phyloP scores from a whole-genome alignment of 1,284 basidiomycete genomes.

The Rhodotorula sp. region DNA sequence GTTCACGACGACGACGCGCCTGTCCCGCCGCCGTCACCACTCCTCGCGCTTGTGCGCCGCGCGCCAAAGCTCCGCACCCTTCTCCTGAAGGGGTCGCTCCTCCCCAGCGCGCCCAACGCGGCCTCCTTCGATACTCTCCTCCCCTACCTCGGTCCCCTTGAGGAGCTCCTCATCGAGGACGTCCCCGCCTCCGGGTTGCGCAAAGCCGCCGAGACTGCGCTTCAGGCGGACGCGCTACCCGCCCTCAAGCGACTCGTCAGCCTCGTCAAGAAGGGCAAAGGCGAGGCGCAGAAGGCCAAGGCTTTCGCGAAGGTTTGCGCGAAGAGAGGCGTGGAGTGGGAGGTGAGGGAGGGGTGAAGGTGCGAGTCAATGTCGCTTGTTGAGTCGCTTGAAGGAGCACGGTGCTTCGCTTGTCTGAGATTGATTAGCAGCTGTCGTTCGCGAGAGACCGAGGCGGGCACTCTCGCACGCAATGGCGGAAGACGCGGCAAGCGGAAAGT shows the following conservation, averaged over 20 bases:
- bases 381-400: too few relatives aligned
- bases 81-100: slow-evolving; percentile 3
- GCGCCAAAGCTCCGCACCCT: not conserved
- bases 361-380: too few relatives aligned
- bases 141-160: not conserved
- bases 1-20: not conserved
- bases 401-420: too few relatives aligned
- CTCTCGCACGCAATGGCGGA: too few relatives aligned
- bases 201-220: not conserved
- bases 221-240: not conserved
- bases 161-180: slow-evolving; percentile 4
- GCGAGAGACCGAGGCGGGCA: too few relatives aligned
- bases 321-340: slow-evolving; percentile 1
- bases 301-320: not conserved
- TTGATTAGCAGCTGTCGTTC: too few relatives aligned
- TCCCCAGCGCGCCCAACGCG: not conserved
- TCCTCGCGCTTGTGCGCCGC: not conserved
- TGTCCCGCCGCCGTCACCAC: not conserved
- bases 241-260: not conserved
- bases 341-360: not conserved
- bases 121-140: slow-evolving; percentile 6
- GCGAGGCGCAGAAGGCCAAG: slow-evolving; percentile 1
- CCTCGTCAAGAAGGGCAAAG: slow-evolving; percentile 4
- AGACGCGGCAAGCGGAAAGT: too few relatives aligned
- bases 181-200: not conserved